These are phyloP conservation scores for Mycena vulgaris DNA, from an alignment of 768 basidiomycete species.

Conservation along the genomic window DNA sequence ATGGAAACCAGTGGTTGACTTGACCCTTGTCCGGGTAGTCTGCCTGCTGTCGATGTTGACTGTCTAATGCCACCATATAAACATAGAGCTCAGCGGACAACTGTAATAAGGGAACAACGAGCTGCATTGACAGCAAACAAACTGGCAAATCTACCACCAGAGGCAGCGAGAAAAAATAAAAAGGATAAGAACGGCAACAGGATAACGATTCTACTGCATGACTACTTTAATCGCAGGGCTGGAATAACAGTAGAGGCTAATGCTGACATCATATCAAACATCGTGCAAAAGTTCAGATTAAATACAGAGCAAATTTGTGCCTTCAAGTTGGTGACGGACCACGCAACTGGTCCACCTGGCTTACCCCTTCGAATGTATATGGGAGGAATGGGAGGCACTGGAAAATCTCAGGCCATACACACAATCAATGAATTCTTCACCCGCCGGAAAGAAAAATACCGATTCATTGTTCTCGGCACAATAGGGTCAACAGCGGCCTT, in stretches of 20 bases:
- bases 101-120: not conserved
- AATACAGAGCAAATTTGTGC: conserved; percentile 51
- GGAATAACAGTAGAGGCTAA: not conserved
- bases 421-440: conserved; percentile 36
- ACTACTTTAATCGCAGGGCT: conserved; percentile 40
- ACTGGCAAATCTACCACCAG: not conserved
- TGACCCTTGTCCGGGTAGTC: not conserved
- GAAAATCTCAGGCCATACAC: conserved; percentile 43
- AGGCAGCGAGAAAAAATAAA: not conserved
- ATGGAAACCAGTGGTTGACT: conserved; percentile 18
- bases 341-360: conserved; percentile 18
- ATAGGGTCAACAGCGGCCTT: conserved; percentile 41
- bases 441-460: conserved; percentile 20
- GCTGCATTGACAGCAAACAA: not conserved
- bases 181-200: not conserved
- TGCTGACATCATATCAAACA: conserved; percentile 6
- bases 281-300: conserved; percentile 36
- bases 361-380: conserved; percentile 46
- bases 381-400: conserved; percentile 48
- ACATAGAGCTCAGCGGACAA: not conserved
- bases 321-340: conserved; percentile 44
- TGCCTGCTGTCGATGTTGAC: not conserved
- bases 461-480: no score
- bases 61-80: not conserved
- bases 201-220: not conserved